A percentile compares a stretch with the other conserved stretches of the same genome.
Conservation (phyloP, 768 basidiomycete species). For the Termitomyces sp. region DNA sequence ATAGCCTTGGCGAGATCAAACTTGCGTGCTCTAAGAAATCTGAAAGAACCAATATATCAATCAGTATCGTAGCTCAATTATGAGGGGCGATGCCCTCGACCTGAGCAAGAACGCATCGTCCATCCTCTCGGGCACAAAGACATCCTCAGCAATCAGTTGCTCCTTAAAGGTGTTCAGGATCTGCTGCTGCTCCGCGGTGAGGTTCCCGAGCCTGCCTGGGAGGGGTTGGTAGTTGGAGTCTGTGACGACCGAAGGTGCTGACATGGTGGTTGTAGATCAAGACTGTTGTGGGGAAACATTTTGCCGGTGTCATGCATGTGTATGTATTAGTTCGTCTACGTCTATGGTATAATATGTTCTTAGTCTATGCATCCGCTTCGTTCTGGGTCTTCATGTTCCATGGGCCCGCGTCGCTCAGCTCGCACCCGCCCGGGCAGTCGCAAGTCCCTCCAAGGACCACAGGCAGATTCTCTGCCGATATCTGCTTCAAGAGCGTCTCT, state of each 20-base stretch:
- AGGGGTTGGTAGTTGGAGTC: conserved; percentile 58
- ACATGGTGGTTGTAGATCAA: conserved; percentile 10
- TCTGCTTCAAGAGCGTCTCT: conserved; percentile 74
- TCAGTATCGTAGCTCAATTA: not conserved
- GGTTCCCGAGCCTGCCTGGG: conserved; percentile 76
- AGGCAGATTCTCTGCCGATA: conserved; percentile 79
- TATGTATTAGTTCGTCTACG: not conserved
- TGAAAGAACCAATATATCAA: conserved; percentile 18
- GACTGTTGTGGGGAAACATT: not conserved
- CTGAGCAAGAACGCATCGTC: conserved; percentile 24
- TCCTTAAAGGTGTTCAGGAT: conserved; percentile 63
- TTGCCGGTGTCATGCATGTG: not conserved
- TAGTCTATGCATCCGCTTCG: not conserved
- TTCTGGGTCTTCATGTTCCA: conserved; percentile 50
- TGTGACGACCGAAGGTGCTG: conserved; percentile 42
- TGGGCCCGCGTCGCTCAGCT: conserved; percentile 84
- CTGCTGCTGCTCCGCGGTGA: conserved; percentile 52
- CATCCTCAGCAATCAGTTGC: conserved; percentile 54
- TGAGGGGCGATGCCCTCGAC: not conserved
- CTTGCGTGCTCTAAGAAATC: conserved; percentile 90
- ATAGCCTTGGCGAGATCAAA: conserved; percentile 84
- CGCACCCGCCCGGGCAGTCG: conserved; percentile 73
- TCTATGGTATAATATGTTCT: not conserved
- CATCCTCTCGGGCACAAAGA: conserved; percentile 59
- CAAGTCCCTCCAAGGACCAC: conserved; percentile 82